Evolutionary conservation across 1,284 basidiomycete species (phyloP), one percentile per base, ranked within the genome.

Genomic region (Trichosporon sp.): DNA sequence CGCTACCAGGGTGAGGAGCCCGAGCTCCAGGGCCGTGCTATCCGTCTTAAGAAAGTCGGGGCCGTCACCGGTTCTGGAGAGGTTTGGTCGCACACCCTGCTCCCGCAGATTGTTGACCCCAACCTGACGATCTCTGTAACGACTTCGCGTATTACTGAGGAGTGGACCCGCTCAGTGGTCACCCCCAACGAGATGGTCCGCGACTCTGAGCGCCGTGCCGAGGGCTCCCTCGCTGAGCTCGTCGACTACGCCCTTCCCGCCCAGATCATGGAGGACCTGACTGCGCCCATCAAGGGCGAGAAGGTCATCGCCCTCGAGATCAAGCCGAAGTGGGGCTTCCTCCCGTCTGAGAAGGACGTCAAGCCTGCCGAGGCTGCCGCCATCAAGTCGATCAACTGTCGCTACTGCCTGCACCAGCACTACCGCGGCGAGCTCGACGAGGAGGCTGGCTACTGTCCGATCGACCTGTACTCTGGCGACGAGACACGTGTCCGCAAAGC

Each of bases 241-340:
- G 68, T 84, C 71, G 66, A 90, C 70, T 91, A 87, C 19, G 86
- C 91, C 5, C 84, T 93, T n/a, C 91, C 90, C 2, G 91, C 90
- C 3, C 74, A 79, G 43, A 70, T 85, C 31, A 79, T 85, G 73
- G 78, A 80, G 56, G 90, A 94, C 83, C 87, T 93, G 38, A 87
- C 92, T 12, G 89, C 89, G 11, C 86, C 16, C 65, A 16, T 67
- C 26, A 66, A 56, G 16, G 72, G 70, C 19, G 67, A 76, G 32
- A 74, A 67, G 59, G 74, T 79, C 40, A 83, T 92, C 66, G 88
- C 91, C 4, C 87, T 95, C 10, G 94, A 96, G 84, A 93, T 96
- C 83, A 96, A 97, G 94, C 94, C 94, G 61, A 97, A 97, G 86
- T 97, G 94, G 94, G 93, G 90, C 2, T 96, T 97, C 83, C 83